These are phyloP conservation scores for Carex sylvatica DNA, from an alignment of 202 grass and related monocot species.

Conservation along the genomic window DNA sequence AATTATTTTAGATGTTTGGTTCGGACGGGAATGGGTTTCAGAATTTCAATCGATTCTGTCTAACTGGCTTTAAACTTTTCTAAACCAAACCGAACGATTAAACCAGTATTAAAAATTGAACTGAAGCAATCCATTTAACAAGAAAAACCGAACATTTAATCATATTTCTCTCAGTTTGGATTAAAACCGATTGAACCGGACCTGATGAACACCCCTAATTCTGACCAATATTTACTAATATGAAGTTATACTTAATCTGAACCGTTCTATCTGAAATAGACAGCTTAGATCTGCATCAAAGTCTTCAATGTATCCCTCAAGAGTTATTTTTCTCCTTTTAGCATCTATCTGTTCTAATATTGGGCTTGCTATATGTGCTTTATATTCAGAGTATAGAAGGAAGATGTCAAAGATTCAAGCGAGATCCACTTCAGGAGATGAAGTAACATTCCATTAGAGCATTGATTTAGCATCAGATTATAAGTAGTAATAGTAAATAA, in stretches of 20 bases:
- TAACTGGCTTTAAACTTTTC: too few species aligned
- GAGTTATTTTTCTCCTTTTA: background rate
- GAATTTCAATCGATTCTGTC: too few species aligned
- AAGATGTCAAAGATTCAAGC: conserved; percentile 65
- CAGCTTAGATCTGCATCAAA: background rate
- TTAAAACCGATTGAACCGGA: too few species aligned
- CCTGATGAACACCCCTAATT: too few species aligned
- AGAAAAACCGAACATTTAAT: too few species aligned
- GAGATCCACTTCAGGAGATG: conserved; percentile 44
- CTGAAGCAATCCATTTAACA: too few species aligned
- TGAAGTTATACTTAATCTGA: background rate
- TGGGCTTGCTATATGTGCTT: background rate
- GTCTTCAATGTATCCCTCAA: background rate
- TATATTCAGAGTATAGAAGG: conserved; percentile 64
- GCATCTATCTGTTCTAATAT: background rate
- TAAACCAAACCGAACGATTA: too few species aligned
- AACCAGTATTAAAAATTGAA: too few species aligned
- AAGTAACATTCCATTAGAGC: conserved; percentile 49
- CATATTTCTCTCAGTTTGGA: too few species aligned
- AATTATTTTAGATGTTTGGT: too few species aligned
- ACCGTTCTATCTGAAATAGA: background rate
- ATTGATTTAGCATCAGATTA: background rate
- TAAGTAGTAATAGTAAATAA: conserved; percentile 27
- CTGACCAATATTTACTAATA: background rate
- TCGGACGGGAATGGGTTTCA: too few species aligned